Conservation (phyloP, 2,329 filamentous ascomycete species). For the Diaporthe helianthi region DNA sequence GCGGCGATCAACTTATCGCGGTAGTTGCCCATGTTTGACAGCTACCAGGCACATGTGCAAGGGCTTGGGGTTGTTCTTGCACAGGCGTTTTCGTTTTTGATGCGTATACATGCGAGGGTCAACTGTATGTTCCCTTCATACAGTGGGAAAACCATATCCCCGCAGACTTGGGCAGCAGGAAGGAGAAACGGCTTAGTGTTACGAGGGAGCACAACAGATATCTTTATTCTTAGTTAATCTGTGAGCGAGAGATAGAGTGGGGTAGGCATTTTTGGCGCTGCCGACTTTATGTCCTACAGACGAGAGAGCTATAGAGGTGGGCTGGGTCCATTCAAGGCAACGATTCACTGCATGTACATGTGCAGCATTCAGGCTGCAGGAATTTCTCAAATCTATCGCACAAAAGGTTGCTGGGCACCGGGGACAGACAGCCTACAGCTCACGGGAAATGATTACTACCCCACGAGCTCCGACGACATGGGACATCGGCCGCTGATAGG, state of each 20-base stretch:
- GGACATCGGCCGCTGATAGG: background rate
- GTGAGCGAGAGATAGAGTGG: background rate
- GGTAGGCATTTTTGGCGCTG: background rate
- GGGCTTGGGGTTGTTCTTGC: no score
- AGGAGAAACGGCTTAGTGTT: background rate
- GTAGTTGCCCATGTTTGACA: background rate
- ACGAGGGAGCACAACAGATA: background rate
- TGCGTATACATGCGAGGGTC: no score
- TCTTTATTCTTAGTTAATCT: background rate
- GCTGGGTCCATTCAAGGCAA: background rate
- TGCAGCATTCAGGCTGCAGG: background rate
- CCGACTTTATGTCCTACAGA: background rate
- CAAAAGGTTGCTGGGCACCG: no score
- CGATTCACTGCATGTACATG: background rate
- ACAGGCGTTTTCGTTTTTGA: no score
- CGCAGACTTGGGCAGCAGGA: no score
- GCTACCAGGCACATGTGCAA: background rate
- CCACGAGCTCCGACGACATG: background rate
- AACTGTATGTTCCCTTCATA: no score
- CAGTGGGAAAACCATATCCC: no score
- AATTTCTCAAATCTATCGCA: background rate
- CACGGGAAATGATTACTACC: background rate
- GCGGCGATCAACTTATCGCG: background rate
- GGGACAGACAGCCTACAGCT: background rate
- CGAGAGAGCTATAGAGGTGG: no score